A percentile compares a stretch with the other conserved stretches of the same genome.
Conservation (phyloP, 768 basidiomycete species). For the Neoboletus brunneissimus region DNA sequence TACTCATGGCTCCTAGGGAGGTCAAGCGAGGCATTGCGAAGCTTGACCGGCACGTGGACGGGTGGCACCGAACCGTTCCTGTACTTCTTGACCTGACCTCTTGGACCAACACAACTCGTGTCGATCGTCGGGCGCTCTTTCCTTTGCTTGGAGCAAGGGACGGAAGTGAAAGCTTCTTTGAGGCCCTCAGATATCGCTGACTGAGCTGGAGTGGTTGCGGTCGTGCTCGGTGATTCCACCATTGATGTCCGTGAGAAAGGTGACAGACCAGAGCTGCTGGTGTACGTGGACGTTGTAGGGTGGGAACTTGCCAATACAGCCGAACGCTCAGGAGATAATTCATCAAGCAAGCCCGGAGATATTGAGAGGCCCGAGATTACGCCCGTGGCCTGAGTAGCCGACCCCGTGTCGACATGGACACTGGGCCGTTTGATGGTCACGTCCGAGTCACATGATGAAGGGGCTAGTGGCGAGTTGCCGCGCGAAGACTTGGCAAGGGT, state of each 20-base stretch:
- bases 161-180: constrained; percentile 10
- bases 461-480: constrained; percentile 26
- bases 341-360: constrained; percentile 20
- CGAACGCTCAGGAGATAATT: constrained; percentile 22
- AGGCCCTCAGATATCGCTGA: constrained; percentile 21
- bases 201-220: constrained; percentile 26
- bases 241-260: constrained; percentile 30
- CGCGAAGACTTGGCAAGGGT: constrained; percentile 30
- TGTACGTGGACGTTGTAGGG: constrained; percentile 25
- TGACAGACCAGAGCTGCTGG: constrained; percentile 25
- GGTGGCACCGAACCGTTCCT: constrained; percentile 33
- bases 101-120: constrained; percentile 31
- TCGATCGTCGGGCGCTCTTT: constrained; percentile 34
- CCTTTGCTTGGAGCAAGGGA: constrained; percentile 21
- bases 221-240: constrained; percentile 26
- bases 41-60: constrained; percentile 28
- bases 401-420: constrained; percentile 30
- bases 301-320: constrained; percentile 21
- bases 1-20: constrained; percentile 26
- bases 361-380: constrained; percentile 9
- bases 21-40: constrained; percentile 31
- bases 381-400: constrained; percentile 20
- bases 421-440: constrained; percentile 25
- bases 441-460: constrained; percentile 28
- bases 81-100: constrained; percentile 32